Evolutionary conservation across 805 yeast species (phyloP).

Genomic region (Starmerella stellata): DNA sequence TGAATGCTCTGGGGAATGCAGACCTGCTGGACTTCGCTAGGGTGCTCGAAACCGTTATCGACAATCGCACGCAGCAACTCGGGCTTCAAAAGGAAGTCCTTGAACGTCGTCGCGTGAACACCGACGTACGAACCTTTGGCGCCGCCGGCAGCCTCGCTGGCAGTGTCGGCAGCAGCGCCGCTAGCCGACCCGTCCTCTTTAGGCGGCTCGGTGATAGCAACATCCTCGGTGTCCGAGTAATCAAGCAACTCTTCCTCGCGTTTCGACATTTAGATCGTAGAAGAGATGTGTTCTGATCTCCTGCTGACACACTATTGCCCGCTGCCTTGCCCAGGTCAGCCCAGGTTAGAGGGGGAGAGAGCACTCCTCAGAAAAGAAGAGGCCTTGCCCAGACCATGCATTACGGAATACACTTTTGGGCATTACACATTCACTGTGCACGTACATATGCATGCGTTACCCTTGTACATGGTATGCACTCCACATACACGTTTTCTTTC

Average conservation of each 20-base stretch:
- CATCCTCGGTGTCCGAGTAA: slow-evolving; percentile 94
- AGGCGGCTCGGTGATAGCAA: neutral
- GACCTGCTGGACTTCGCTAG: slow-evolving; percentile 97
- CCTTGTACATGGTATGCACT: too few species aligned
- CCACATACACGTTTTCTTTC: too few species aligned
- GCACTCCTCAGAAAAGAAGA: too few species aligned
- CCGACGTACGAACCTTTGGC: slow-evolving; percentile 97
- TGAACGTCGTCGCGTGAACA: slow-evolving; percentile 95
- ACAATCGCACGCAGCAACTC: slow-evolving; percentile 94
- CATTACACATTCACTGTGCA: too few species aligned
- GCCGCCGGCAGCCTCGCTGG: slow-evolving; percentile 16
- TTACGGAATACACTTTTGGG: too few species aligned
- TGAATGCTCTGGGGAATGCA: slow-evolving; percentile 95
- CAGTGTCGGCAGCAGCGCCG: slow-evolving; percentile 29
- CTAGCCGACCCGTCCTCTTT: slow-evolving; percentile 19
- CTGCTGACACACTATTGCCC: too few species aligned
- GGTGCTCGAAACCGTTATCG: slow-evolving; percentile 99
- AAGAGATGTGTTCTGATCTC: too few species aligned
- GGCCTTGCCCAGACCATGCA: too few species aligned
- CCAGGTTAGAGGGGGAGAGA: too few species aligned
- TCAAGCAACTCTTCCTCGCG: slow-evolving; percentile 97
- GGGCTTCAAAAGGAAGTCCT: slow-evolving; percentile 91
- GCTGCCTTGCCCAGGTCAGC: too few species aligned
- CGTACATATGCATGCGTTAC: too few species aligned
- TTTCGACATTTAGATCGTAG: too few species aligned